These are phyloP conservation scores for Boletus rubropictus DNA, from an alignment of 768 basidiomycete species.

Conservation along the genomic window DNA sequence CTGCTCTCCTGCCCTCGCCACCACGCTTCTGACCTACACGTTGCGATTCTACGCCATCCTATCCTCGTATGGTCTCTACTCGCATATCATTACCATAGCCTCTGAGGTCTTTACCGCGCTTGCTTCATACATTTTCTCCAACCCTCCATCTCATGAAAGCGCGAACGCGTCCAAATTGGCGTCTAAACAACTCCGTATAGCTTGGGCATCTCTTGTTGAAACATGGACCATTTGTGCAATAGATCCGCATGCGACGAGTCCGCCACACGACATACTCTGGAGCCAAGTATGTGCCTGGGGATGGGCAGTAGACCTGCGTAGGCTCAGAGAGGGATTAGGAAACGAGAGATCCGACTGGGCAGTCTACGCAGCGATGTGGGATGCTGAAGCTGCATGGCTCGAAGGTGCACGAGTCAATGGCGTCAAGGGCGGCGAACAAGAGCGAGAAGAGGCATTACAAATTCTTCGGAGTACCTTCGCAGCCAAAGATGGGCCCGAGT, in stretches of 20 bases:
- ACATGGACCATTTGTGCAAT: slow-evolving; percentile 78
- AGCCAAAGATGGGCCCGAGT: slow-evolving; percentile 28
- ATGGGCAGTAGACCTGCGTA: slow-evolving; percentile 59
- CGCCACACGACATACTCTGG: slow-evolving; percentile 86
- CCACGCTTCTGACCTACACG: slow-evolving; percentile 47
- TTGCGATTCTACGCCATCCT: slow-evolving; percentile 60
- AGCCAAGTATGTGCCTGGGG: slow-evolving; percentile 76
- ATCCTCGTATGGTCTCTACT: slow-evolving; percentile 73
- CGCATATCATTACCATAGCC: slow-evolving; percentile 61
- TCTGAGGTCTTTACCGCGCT: slow-evolving; percentile 50
- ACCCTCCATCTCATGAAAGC: slow-evolving; percentile 5
- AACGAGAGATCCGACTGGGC: slow-evolving; percentile 21
- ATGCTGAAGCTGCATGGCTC: slow-evolving; percentile 55
- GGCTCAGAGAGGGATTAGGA: slow-evolving; percentile 33
- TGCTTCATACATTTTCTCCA: slow-evolving; percentile 40
- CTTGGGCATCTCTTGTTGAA: slow-evolving; percentile 58
- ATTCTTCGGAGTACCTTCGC: slow-evolving; percentile 37
- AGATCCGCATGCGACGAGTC: slow-evolving; percentile 87
- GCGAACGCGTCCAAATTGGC: background rate
- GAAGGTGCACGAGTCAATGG: slow-evolving; percentile 75
- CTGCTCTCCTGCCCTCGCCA: slow-evolving; percentile 34
- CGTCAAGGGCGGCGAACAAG: slow-evolving; percentile 56
- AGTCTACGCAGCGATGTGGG: slow-evolving; percentile 36
- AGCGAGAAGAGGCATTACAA: slow-evolving; percentile 41
- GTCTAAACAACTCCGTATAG: slow-evolving; percentile 30